Evolutionary conservation across 106 monocot species (phyloP), one percentile per base, ranked within the genome.

Genomic region (Dendrobium chrysotoxum): DNA sequence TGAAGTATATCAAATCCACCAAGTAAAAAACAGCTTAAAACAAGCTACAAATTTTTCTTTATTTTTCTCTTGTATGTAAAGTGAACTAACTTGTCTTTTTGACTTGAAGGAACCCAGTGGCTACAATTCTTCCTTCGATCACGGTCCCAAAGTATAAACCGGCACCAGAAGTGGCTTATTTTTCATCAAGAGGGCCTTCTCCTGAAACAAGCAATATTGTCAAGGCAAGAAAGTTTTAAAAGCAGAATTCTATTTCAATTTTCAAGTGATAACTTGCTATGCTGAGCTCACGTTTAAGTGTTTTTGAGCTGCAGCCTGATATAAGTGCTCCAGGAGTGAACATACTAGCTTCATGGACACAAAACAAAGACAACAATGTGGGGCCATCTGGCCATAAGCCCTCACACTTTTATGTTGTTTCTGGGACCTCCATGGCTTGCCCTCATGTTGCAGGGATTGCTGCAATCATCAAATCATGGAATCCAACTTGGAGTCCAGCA

Each of bases 361-460:
- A 70, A 18, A 35, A 30, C 4, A 67, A 79, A 18, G 84, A 57
- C 38, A 76, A 88, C 28, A 73, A 73, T 0, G 81, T 73, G 1
- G 85, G 84, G 11, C 91, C 91, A 2, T 23, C 61, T 5, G 92
- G 89, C 3, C 77, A 83, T 81, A 89, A 85, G 75, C 85, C 86
- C 20, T 88, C 91, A 0, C 10, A 47, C 28, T 95, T 95, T 83
- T 93, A 91, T 35, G 83, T 95, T 1, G 42, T 82, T 13, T 91
- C 89, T 17, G 95, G 95, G 13, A 95, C 95, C 16, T 93, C 95
- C 53, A 95, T 95, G 95, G 82, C 95, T 50, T 95, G 92, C 82
- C 92, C 95, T 2, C 92, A 93, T 81, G 86, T 93, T 45, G 80
- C 92, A 0, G 95, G 91, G 8, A 80, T 88, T 17, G 95, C 93